Evolutionary conservation across 768 basidiomycete species (phyloP), one percentile per base, ranked within the genome.

Genomic region (Lactifluus echinatus): DNA sequence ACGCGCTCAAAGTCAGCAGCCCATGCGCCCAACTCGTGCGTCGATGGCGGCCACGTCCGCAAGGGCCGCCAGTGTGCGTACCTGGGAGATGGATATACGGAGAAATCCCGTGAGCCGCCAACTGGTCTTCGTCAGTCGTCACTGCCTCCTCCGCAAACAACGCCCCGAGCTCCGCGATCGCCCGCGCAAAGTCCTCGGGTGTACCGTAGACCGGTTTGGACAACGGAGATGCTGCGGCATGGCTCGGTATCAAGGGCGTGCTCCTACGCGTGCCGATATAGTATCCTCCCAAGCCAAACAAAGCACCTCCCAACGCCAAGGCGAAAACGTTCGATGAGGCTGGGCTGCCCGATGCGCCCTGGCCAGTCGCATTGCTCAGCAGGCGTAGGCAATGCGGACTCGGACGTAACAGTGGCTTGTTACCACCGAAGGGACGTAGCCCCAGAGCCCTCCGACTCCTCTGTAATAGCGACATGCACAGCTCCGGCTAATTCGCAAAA

Each of bases 61-160:
- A n/a, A n/a, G n/a, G n/a, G n/a, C n/a, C n/a, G n/a, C n/a, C n/a
- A 31, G 31, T 31, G 31, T 31, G 15, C 31, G 24, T 29, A 67
- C 66, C 64, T 39, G 62, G 60, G 31, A 50, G 67, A 43, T 69
- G 62, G 12, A 56, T 43, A 58, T 60, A 61, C 36, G 54, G 44
- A 36, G 68, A 68, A 50, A 66, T 59, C 2, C 70, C 70, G 51
- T 70, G 67, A 34, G 55, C 57, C 24, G 57, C 23, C 17, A 69
- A 50, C 36, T 65, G 59, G 15, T 61, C 63, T 19, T 55, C 50
- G n/a, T 63, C 59, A 0, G 64, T 68, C 43, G 56, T 59, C 15
- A 69, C 65, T 0, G 36, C 26, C 1, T 37, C 56, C 19, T 55
- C 53, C 19, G 53, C 24, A 19, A 65, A 59, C 21, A 44, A 34